Percentiles rank a stretch among this genome's conserved stretches.
phyloP scores from a whole-genome alignment of 768 basidiomycete genomes.

The Leccinum truebloodii region DNA sequence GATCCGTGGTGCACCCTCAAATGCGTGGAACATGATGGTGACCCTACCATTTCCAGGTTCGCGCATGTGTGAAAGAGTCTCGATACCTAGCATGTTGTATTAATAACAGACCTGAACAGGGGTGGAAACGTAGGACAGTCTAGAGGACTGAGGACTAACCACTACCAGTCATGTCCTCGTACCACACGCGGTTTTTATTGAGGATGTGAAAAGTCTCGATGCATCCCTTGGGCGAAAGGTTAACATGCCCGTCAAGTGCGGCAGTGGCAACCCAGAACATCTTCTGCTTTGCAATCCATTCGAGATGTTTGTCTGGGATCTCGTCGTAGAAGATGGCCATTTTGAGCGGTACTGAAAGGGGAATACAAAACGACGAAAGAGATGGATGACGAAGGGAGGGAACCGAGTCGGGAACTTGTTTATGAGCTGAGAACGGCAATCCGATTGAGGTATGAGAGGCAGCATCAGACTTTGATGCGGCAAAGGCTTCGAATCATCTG shows the following conservation, averaged over 20 bases:
- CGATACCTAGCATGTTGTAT: constrained; percentile 40
- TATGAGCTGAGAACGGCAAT: background rate
- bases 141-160: constrained; percentile 40
- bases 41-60: constrained; percentile 58
- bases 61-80: constrained; percentile 61
- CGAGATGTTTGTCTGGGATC: constrained; percentile 51
- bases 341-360: background rate
- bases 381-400: background rate
- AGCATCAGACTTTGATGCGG: background rate
- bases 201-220: constrained; percentile 61
- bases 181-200: constrained; percentile 60
- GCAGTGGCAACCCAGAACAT: constrained; percentile 75
- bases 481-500: background rate
- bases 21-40: constrained; percentile 61
- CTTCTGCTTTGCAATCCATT: constrained; percentile 63
- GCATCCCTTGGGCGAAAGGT: constrained; percentile 67
- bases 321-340: constrained; percentile 63
- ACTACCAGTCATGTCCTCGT: constrained; percentile 72
- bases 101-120: background rate
- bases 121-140: background rate
- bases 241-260: constrained; percentile 65
- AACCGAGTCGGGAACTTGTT: background rate
- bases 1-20: constrained; percentile 60
- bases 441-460: background rate
- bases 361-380: background rate